Percentiles rank a stretch among this genome's conserved stretches.
Conservation (phyloP, 345 rosid species). For the Brassica nigra region DNA sequence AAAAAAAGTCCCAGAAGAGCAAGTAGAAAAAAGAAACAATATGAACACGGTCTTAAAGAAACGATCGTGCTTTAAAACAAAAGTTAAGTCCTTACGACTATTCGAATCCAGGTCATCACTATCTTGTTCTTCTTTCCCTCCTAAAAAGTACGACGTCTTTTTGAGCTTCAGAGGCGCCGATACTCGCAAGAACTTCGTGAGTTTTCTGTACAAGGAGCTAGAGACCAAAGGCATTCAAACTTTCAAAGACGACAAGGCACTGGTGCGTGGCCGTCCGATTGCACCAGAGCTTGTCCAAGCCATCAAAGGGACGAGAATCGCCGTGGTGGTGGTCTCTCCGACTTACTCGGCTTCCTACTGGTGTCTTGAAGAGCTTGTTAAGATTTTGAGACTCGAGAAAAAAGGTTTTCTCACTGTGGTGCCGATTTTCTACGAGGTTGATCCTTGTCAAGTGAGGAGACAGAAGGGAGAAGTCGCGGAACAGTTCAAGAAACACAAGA, state of each 20-base stretch:
- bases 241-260: conserved; percentile 34
- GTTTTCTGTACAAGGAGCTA: conserved; percentile 32
- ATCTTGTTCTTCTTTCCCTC: not conserved
- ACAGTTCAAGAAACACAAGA: conserved; percentile 39
- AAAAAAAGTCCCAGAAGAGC: not conserved
- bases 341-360: conserved; percentile 27
- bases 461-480: conserved; percentile 34
- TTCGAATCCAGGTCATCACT: conserved; percentile 11
- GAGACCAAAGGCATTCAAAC: conserved; percentile 16
- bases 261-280: conserved; percentile 26
- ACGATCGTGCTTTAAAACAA: not conserved
- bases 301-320: conserved; percentile 28
- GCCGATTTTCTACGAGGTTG: conserved; percentile 38
- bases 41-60: not conserved
- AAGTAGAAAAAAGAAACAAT: not conserved
- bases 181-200: conserved; percentile 36
- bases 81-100: not conserved
- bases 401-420: conserved; percentile 18
- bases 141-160: conserved; percentile 30
- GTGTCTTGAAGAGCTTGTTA: conserved; percentile 37
- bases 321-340: conserved; percentile 37
- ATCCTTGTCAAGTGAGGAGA: conserved; percentile 29
- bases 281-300: conserved; percentile 37
- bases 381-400: conserved; percentile 20
- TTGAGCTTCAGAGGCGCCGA: conserved; percentile 44